These are phyloP conservation scores for Angomonas ambiguus DNA, from an alignment of 208 protist species.

Conservation along the genomic window DNA sequence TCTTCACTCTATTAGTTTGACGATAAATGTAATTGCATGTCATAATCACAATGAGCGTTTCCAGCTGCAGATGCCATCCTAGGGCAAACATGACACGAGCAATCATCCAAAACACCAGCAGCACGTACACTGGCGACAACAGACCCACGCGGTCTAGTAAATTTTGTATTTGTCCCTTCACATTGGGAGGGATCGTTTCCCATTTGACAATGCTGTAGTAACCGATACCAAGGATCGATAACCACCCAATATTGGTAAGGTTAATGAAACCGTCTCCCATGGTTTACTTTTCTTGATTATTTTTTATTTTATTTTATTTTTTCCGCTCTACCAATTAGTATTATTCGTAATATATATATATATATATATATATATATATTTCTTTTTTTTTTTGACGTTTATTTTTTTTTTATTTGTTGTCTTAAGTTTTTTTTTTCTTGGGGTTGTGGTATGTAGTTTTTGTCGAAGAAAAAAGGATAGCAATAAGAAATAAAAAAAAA, in stretches of 20 bases:
- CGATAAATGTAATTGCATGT: slow-evolving; percentile 38
- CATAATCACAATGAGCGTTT: slow-evolving; percentile 42
- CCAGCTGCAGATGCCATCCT: slow-evolving; percentile 52
- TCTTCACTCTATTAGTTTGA: slow-evolving; percentile 22
- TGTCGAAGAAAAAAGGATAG: not conserved
- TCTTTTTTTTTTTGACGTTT: not conserved
- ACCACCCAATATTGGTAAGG: slow-evolving; percentile 44
- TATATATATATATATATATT: not conserved
- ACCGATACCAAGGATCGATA: slow-evolving; percentile 19
- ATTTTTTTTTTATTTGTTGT: too few relatives aligned
- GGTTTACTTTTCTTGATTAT: not conserved
- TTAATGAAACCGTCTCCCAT: slow-evolving; percentile 45
- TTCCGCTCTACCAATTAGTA: too few relatives aligned
- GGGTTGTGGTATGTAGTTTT: too few relatives aligned
- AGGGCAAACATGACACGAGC: slow-evolving; percentile 45
- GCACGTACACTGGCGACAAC: slow-evolving; percentile 21
- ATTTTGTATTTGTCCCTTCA: slow-evolving; percentile 16
- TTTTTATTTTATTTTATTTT: too few relatives aligned
- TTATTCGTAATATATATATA: not conserved
- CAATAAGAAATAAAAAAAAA: slow-evolving; percentile 1
- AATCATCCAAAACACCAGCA: slow-evolving; percentile 33
- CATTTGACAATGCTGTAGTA: slow-evolving; percentile 30
- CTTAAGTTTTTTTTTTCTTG: too few relatives aligned
- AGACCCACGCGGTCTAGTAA: slow-evolving; percentile 16
- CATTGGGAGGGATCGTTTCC: slow-evolving; percentile 21